Base-by-base conservation (phyloP, 2,329 filamentous ascomycete genomes). In the Epichloe sp. region DNA sequence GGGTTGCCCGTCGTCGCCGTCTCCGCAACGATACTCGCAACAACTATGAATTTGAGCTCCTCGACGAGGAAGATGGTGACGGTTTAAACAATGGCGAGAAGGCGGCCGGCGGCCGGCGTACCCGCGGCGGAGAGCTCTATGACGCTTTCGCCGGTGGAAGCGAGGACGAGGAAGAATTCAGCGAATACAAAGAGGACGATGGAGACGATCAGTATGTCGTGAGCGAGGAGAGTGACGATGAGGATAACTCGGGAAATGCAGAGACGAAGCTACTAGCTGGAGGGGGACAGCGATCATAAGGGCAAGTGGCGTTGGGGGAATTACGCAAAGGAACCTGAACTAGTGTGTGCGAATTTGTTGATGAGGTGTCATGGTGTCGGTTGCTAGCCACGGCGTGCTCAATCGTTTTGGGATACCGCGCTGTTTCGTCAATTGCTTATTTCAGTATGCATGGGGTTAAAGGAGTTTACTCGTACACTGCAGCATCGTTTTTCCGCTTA, bases 61-160 rank as follows among this genome's bases (percentile, higher is more conserved):
- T 98, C 46, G 85, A 93, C 59, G 85, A 90, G 51, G 85, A 88
- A 19, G 89, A 95, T 58, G 73, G 76, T 15, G 74, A 82, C 58
- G 74, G 76, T 31, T 65, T 80, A 4, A 72, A 71, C 49, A 63
- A 68, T 53, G 69, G 64, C 48, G 72, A 72, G 64, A 77, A 70
- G 69, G 69, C 62, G 53, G 65, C 50, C 54, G 67, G 73, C 8
- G 60, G 70, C 17, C 71, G 73, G 52, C 74, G 78, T 57, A 74
- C 76, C 48, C 68, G 88, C 19, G 93, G 88, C 2, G 89, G 91
- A 31, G 91, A 97, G 71, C 71, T 98, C 44, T 98, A 98, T 65
- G 93, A 98, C 72, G 93, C 93, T 4, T 98, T 98, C 74, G 93
- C 93, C 0, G 90, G 88, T 15, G 91, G 89, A 49, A 82, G 78